phyloP scores from a whole-genome alignment of 768 basidiomycete genomes.

The Plicaturopsis crispa region DNA sequence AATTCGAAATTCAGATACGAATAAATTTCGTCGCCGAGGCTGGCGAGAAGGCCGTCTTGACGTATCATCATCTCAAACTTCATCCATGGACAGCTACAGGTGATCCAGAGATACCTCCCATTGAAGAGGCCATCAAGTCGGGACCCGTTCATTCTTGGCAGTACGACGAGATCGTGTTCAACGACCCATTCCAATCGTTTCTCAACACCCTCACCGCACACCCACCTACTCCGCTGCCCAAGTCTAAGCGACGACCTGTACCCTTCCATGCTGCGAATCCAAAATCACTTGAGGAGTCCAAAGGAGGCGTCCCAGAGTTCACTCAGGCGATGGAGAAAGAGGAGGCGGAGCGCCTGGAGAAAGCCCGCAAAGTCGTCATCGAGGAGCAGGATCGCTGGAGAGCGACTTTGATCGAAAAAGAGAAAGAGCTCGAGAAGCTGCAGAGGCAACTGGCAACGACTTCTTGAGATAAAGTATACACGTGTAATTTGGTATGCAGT shows the following conservation, averaged over 20 bases:
- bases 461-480: no score
- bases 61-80: constrained; percentile 93
- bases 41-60: constrained; percentile 79
- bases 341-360: constrained; percentile 74
- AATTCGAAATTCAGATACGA: constrained; percentile 93
- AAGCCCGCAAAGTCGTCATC: constrained; percentile 61
- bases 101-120: constrained; percentile 60
- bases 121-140: constrained; percentile 56
- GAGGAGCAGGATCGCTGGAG: constrained; percentile 75
- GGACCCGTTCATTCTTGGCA: constrained; percentile 96
- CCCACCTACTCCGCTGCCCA: constrained; percentile 78
- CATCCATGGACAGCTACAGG: constrained; percentile 75
- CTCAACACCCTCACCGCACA: constrained; percentile 74
- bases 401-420: constrained; percentile 61
- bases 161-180: constrained; percentile 96
- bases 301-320: constrained; percentile 75
- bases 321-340: constrained; percentile 79
- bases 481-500: no score
- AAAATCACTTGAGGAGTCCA: constrained; percentile 56
- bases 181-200: constrained; percentile 86
- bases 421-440: constrained; percentile 70
- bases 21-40: constrained; percentile 87
- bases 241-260: constrained; percentile 41
- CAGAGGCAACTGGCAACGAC: constrained; percentile 53
- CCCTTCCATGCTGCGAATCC: constrained; percentile 67